These are phyloP conservation scores for Wickerhamiella siamensis DNA, from an alignment of 805 yeast species.

Conservation along the genomic window DNA sequence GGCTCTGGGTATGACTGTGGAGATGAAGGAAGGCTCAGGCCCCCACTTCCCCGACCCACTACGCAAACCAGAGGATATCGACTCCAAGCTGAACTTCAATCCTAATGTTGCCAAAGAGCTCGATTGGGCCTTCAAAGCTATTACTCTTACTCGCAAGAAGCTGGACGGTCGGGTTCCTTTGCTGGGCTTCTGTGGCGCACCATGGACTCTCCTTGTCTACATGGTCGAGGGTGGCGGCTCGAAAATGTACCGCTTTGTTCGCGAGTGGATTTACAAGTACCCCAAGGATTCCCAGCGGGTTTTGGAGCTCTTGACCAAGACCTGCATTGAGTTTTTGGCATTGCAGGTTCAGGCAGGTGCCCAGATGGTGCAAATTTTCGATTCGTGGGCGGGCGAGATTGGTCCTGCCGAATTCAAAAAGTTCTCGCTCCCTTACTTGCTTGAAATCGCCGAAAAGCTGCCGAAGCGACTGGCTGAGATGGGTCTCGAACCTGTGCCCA, in stretches of 20 bases:
- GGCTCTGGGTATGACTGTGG: slow-evolving; percentile 92
- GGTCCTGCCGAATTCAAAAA: slow-evolving; percentile 80
- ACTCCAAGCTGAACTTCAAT: slow-evolving; percentile 31
- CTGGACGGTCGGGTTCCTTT: slow-evolving; percentile 85
- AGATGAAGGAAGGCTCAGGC: slow-evolving; percentile 88
- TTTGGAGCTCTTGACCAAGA: slow-evolving; percentile 67
- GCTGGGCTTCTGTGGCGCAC: slow-evolving; percentile 93
- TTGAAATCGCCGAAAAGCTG: slow-evolving; percentile 54
- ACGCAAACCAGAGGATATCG: slow-evolving; percentile 55
- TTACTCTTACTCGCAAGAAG: slow-evolving; percentile 75
- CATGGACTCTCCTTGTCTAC: slow-evolving; percentile 93
- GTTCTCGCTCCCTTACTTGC: slow-evolving; percentile 78
- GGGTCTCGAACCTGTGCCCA: slow-evolving; percentile 66
- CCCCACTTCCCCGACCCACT: slow-evolving; percentile 86
- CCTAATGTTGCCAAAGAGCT: slow-evolving; percentile 62
- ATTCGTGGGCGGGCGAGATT: slow-evolving; percentile 95
- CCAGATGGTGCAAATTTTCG: slow-evolving; percentile 93
- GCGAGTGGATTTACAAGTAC: slow-evolving; percentile 78
- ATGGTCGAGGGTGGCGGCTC: slow-evolving; percentile 98
- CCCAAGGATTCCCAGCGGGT: slow-evolving; percentile 58
- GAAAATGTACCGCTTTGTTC: slow-evolving; percentile 76
- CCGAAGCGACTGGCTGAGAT: slow-evolving; percentile 57
- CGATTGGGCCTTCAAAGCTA: slow-evolving; percentile 92
- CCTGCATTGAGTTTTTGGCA: slow-evolving; percentile 82
- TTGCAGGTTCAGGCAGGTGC: slow-evolving; percentile 96